Percentiles rank a stretch among this genome's conserved stretches.
Evolutionary conservation across 148 eudicot genomes (phyloP).

Genomic region (Chenopodium album): DNA sequence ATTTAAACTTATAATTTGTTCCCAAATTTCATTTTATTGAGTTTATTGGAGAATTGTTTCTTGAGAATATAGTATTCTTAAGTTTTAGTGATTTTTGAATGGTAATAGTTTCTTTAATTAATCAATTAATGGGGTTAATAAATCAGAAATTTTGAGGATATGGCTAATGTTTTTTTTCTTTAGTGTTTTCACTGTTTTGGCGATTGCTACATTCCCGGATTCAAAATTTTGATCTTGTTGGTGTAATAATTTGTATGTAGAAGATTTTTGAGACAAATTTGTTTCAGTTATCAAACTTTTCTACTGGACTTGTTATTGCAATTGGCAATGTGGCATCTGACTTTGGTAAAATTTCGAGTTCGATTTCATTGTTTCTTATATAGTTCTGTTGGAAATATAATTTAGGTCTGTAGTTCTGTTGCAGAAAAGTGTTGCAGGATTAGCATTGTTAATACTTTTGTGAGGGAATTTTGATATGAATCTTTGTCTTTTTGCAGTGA

Average conservation of each 20-base stretch:
- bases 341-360: neutral
- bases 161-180: neutral
- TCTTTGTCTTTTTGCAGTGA: slow-evolving; percentile 27
- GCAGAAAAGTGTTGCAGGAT: neutral
- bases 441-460: neutral
- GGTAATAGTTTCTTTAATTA: neutral
- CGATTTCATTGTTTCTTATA: neutral
- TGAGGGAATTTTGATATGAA: slow-evolving; percentile 10
- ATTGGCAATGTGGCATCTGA: neutral
- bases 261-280: neutral
- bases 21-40: neutral
- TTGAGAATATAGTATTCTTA: neutral
- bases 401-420: neutral
- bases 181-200: neutral
- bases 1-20: neutral
- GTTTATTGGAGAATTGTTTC: neutral
- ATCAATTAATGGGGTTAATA: neutral
- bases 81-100: too few species aligned
- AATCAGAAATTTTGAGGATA: too few species aligned
- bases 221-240: neutral
- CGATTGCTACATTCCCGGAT: neutral
- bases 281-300: neutral
- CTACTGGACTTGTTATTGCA: neutral
- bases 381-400: neutral
- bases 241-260: neutral